A percentile compares a stretch with the other conserved stretches of the same genome.
Conservation (phyloP, 2,329 filamentous ascomycete species). For the Trichoderma koningiopsis region DNA sequence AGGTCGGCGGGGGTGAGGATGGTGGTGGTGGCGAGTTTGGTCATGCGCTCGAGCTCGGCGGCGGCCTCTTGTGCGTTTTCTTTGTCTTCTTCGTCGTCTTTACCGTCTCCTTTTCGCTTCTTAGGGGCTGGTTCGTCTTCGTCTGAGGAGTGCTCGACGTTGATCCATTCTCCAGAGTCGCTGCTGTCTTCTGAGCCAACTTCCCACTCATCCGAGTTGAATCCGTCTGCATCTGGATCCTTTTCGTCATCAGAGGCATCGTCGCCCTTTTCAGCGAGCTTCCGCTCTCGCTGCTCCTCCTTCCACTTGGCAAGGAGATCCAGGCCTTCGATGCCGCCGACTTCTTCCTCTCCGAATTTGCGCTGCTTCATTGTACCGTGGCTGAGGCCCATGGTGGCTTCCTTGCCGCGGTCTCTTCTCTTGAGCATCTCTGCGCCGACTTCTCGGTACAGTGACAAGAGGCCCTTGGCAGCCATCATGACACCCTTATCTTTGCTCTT, state of each 20-base stretch:
- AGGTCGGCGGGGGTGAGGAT: constrained; percentile 95
- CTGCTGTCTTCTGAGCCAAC: constrained; percentile 61
- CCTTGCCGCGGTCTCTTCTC: constrained; percentile 88
- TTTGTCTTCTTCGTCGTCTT: constrained; percentile 34
- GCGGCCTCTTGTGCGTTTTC: constrained; percentile 47
- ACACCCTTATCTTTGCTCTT: constrained; percentile 98
- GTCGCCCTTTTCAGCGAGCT: constrained; percentile 67
- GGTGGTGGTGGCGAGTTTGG: constrained; percentile 84
- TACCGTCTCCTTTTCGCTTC: constrained; percentile 42
- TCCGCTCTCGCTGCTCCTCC: constrained; percentile 79
- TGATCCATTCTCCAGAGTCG: constrained; percentile 89
- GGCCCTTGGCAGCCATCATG: constrained; percentile 96
- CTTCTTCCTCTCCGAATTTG: constrained; percentile 79
- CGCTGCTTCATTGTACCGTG: constrained; percentile 73
- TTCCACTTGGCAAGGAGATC: constrained; percentile 93
- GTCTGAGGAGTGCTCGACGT: constrained; percentile 75
- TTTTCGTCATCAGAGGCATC: constrained; percentile 60
- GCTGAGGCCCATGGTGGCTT: constrained; percentile 80
- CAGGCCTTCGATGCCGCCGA: constrained; percentile 84
- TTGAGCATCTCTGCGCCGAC: constrained; percentile 86
- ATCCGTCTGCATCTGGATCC: constrained; percentile 57
- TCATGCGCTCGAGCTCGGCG: constrained; percentile 54
- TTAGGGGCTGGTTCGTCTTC: constrained; percentile 70
- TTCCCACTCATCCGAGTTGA: constrained; percentile 62
- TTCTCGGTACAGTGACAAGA: constrained; percentile 88